Percentiles rank a stretch among this genome's conserved stretches.
Evolutionary conservation across 2,329 filamentous ascomycete genomes (phyloP).

Genomic region (Fusarium sp.): DNA sequence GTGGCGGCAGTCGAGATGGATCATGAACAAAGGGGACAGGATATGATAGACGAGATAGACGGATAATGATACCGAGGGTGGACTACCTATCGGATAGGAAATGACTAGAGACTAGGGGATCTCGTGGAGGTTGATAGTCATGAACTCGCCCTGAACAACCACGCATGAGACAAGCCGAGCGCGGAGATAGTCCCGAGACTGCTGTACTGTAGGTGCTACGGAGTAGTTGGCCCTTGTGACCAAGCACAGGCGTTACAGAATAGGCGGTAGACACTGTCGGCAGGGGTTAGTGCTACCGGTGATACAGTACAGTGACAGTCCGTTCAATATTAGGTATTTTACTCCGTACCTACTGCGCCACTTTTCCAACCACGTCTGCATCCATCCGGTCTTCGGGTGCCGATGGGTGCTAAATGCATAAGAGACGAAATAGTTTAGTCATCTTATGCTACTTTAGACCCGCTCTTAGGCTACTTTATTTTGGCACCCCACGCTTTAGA

Average conservation of each 20-base stretch:
- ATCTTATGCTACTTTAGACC: no score
- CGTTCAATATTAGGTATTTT: not conserved
- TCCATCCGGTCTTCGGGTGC: constrained; percentile 9
- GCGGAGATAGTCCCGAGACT: constrained; percentile 36
- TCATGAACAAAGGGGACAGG: constrained; percentile 4
- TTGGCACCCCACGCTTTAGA: no score
- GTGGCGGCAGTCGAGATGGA: constrained; percentile 14
- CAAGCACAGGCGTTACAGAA: constrained; percentile 1
- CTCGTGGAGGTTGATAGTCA: constrained; percentile 13
- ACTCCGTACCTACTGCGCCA: not conserved
- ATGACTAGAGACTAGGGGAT: not conserved
- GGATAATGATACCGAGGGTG: constrained; percentile 9
- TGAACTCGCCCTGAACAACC: not conserved
- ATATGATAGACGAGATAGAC: not conserved
- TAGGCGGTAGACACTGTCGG: not conserved
- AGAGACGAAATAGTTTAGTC: no score
- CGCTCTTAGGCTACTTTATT: no score
- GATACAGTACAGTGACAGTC: not conserved
- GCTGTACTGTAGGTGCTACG: not conserved
- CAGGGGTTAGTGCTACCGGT: not conserved
- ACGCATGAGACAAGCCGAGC: constrained; percentile 16
- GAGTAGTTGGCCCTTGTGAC: constrained; percentile 30
- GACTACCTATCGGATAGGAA: constrained; percentile 3
- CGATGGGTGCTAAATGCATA: no score
- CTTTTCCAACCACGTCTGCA: not conserved